Evolutionary conservation across 1,284 basidiomycete species (phyloP).

Genomic region (Uromyces viciae-fabae): DNA sequence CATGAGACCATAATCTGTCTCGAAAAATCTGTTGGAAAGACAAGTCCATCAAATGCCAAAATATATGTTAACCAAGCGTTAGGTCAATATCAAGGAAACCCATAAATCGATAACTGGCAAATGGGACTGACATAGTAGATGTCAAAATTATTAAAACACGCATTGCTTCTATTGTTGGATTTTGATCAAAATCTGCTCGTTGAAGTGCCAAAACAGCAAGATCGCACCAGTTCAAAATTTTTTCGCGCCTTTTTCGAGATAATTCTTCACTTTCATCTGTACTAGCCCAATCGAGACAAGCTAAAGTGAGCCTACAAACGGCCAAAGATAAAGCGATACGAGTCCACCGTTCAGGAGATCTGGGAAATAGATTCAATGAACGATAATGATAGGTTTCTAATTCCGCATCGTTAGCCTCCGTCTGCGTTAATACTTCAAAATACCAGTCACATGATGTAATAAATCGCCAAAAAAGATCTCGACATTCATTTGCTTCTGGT

Average conservation of each 20-base stretch:
- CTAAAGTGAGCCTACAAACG: slow-evolving; percentile 28
- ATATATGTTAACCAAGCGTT: background rate
- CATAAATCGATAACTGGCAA: background rate
- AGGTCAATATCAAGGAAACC: background rate
- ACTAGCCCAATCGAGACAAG: slow-evolving; percentile 33
- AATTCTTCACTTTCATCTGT: slow-evolving; percentile 16
- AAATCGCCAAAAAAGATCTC: slow-evolving; percentile 7
- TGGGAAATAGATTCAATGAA: background rate
- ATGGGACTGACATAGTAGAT: slow-evolving; percentile 33
- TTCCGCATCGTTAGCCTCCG: slow-evolving; percentile 16
- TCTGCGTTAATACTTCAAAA: slow-evolving; percentile 19
- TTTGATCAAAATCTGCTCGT: slow-evolving; percentile 23
- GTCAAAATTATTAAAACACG: slow-evolving; percentile 35
- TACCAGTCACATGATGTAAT: slow-evolving; percentile 28
- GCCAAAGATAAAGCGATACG: slow-evolving; percentile 22
- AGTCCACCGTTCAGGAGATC: slow-evolving; percentile 25
- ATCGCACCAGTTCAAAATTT: slow-evolving; percentile 37
- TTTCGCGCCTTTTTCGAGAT: slow-evolving; percentile 11
- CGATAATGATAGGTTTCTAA: slow-evolving; percentile 13
- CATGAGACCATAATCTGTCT: slow-evolving; percentile 42
- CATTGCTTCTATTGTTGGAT: slow-evolving; percentile 38
- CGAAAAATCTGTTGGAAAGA: slow-evolving; percentile 32
- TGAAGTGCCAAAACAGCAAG: slow-evolving; percentile 33
- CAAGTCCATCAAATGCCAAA: background rate
- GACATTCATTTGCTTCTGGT: slow-evolving; percentile 26